Base-by-base conservation (phyloP, 345 rosid genomes). In the Acer campestre region DNA sequence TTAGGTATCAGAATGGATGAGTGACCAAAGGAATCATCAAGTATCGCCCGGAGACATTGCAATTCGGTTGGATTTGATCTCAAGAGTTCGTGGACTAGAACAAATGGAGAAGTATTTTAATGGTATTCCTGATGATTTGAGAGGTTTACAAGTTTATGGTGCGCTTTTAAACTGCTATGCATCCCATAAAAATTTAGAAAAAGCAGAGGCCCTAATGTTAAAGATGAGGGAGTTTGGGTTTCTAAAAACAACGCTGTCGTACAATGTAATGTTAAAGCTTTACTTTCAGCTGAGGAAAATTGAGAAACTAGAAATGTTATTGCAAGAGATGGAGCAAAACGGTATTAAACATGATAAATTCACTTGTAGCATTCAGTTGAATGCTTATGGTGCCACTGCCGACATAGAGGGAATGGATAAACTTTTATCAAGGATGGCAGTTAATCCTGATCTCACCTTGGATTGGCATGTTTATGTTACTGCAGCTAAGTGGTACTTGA, bases 221-320 rank as follows among this genome's bases (percentile, higher is more conserved):
- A 70, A 80, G 76, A 84, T 87, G 83, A 82, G 80, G 67, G 81
- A 82, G 10, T 70, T 81, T 11, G 83, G 87, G 3, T 81, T 81
- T 78, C 46, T 53, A 17, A 80, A 68, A 25, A 61, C 68, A 1
- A 31, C 84, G 5, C 73, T 91, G 6, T 31, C 85, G 1, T 93
- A 89, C 76, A 89, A 91, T 73, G 86, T 83, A 7, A 87, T 90
- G 93, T 69, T 91, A 12, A 87, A 75, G 14, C 92, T 91, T 12
- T 91, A 90, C 71, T 61, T 71, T 61, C 81, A 62, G 69, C 65
- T 66, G 23, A 79, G 84, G 38, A 75, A 85, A 61, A 22, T 81
- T 65, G 83, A 86, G 63, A 82, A 85, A 80, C 63, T 90, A 2
- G 92, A 89, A 46, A 29, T 27, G 22, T 38, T 91, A 40, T 70